These are phyloP conservation scores for Linnemannia schmuckeri DNA, from an alignment of 192 early-diverging fungal species.

Conservation along the genomic window DNA sequence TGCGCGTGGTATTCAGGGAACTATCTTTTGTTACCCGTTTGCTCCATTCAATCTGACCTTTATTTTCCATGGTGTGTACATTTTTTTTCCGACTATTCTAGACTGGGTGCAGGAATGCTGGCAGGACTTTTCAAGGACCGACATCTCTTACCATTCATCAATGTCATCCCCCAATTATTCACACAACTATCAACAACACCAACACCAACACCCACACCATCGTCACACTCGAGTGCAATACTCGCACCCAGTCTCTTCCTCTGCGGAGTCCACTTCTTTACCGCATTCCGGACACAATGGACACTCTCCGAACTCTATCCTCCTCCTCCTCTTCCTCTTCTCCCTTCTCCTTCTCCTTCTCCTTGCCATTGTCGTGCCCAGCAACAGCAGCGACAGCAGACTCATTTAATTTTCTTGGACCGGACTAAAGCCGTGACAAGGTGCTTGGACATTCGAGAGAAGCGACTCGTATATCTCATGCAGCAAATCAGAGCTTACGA, in stretches of 20 bases:
- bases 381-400: neutral
- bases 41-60: neutral
- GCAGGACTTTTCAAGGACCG: conserved; percentile 6
- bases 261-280: conserved; percentile 14
- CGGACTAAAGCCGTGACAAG: neutral
- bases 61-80: neutral
- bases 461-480: conserved; percentile 3
- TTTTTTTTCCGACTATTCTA: neutral
- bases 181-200: conserved; percentile 3
- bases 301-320: conserved; percentile 8
- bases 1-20: too few species aligned
- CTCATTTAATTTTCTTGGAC: neutral
- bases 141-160: neutral
- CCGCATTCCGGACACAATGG: conserved; percentile 13
- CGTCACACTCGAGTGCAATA: neutral
- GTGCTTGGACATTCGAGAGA: neutral
- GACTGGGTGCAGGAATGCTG: neutral
- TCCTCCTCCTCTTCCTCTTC: neutral
- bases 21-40: neutral
- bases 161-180: neutral
- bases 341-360: neutral
- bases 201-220: neutral
- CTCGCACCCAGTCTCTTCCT: conserved; percentile 10
- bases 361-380: neutral
- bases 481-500: conserved; percentile 9